Base-by-base conservation (phyloP, 495 filamentous ascomycete genomes). In the Xylaria palmicola region DNA sequence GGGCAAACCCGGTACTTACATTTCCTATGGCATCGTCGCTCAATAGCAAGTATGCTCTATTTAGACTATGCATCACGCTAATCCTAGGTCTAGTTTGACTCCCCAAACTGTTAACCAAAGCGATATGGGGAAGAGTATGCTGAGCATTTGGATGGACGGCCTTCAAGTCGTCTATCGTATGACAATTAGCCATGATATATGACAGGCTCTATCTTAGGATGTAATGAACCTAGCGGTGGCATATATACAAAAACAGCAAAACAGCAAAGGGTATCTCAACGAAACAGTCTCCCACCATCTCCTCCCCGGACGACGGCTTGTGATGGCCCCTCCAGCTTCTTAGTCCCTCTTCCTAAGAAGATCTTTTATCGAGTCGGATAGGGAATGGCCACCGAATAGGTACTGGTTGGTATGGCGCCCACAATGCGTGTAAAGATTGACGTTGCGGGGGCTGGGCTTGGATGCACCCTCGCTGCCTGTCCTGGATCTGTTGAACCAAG, bases 341-440 rank as follows among this genome's bases (percentile, higher is more conserved):
- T 64, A 69, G 26, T 66, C 22, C 61, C 65, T 69, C 52, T 60
- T 65, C 40, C 39, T 45, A 20, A 71, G 56, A 36, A 65, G 10
- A 6, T 49, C 39, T n/a, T 52, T 60, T 26, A 72, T 47, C 13
- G 62, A 24, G 13, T 67, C 61, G 13, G 64, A 63, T 60, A 65
- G 24, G 19, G 59, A 55, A 32, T 60, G 68, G 30, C 72, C 72
- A 29, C 69, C 59, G 44, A 74, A 64, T 12, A 74, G 56, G 40
- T 65, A 72, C 40, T 74, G 69, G 59, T 74, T 63, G 34, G 66
- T 63, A 44, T 74, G 72, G 6, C 72, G 62, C 5, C 72, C 72
- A 45, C 72, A 74, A 32, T 70, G 62, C 9, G 72, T 72, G 63
- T 72, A 69, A 2, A 64, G 58, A 27, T 74, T 74, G 41, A 74